A percentile compares a stretch with the other conserved stretches of the same genome.
These are phyloP conservation scores for Cytospora schulzeri DNA, from an alignment of 2,329 filamentous ascomycete genomes.

Conservation along the genomic window DNA sequence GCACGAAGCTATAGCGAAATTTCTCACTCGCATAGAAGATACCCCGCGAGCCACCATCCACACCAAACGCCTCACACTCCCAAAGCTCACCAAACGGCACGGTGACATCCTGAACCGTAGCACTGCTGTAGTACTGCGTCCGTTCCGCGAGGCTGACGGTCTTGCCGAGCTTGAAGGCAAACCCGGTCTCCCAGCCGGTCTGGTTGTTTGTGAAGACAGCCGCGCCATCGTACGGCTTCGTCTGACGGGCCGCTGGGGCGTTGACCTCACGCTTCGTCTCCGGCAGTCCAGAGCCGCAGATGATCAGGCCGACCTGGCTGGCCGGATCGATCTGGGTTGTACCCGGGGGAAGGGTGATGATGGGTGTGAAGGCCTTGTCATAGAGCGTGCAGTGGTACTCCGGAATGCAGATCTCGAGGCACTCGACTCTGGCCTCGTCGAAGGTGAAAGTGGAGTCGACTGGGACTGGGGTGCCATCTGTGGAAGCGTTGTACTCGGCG, in stretches of 20 bases:
- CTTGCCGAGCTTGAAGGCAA: background rate
- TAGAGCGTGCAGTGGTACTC: conserved; percentile 10
- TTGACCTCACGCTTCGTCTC: background rate
- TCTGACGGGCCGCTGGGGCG: background rate
- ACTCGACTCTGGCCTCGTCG: background rate
- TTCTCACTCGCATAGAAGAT: background rate
- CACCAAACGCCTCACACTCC: background rate
- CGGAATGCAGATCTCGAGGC: background rate
- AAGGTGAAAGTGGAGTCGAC: background rate
- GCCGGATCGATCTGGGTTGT: background rate
- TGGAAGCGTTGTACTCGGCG: background rate
- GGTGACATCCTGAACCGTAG: background rate
- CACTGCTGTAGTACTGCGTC: background rate
- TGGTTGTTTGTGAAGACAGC: background rate
- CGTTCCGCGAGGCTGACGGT: background rate
- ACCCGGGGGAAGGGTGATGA: background rate
- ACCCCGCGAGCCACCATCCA: background rate
- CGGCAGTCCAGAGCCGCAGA: background rate
- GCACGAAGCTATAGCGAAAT: background rate
- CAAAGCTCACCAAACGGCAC: background rate
- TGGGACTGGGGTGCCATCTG: background rate
- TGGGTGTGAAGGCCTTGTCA: background rate
- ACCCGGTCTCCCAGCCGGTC: background rate
- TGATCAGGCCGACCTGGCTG: background rate
- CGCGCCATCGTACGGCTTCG: background rate